Base-by-base conservation (phyloP, 1,284 basidiomycete species). In the Leccinum olivaceoglutinosum region DNA sequence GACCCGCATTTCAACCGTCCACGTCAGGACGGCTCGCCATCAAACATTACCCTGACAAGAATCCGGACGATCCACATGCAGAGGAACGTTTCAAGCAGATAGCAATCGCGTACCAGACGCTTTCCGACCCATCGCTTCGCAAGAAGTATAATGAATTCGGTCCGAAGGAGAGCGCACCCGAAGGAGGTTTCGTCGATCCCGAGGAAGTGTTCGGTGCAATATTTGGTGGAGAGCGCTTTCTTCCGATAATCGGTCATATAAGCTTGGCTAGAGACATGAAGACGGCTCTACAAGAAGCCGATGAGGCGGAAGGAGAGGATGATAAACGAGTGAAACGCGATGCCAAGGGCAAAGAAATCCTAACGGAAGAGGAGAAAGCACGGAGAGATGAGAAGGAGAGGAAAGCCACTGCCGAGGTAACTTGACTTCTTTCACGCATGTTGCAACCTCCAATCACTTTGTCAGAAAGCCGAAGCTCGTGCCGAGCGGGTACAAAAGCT, bases 201-300 rank as follows among this genome's bases (percentile, higher is more conserved):
- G 84, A 86, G 74, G 94, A 96, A 73, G 92, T 98, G 53, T 98
- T 99, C 75, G 88, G 92, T 2, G 91, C 90, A 29, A 92, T 98
- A 72, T 98, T 98, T 71, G 95, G 93, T 59, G 93, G 93, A 1
- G 92, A 93, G 56, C 79, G 89, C 14, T 95, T 94, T 74, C 76
- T 87, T 55, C 88, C 91, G 2, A 91, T 94, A 71, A 94, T 94
- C 68, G 91, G 92, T 10, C 82, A 88, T 61, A 90, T 93, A 69
- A 91, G 89, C 62, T 79, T 94, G 69, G 96, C 94, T 39, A 86
- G 86, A 69, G 96, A 99, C 71, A 98, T 99, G 97, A 99, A 99
- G 80, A 87, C 94, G 6, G 96, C 95, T 5, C 80, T 99, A 72
- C 96, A 99, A 73, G 92, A 96, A 71, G 95, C 93, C 16, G 92